Evolutionary conservation across 2,329 filamentous ascomycete species (phyloP), one percentile per base, ranked within the genome.

Genomic region (Ophiocordyceps camponoti-leonardi): DNA sequence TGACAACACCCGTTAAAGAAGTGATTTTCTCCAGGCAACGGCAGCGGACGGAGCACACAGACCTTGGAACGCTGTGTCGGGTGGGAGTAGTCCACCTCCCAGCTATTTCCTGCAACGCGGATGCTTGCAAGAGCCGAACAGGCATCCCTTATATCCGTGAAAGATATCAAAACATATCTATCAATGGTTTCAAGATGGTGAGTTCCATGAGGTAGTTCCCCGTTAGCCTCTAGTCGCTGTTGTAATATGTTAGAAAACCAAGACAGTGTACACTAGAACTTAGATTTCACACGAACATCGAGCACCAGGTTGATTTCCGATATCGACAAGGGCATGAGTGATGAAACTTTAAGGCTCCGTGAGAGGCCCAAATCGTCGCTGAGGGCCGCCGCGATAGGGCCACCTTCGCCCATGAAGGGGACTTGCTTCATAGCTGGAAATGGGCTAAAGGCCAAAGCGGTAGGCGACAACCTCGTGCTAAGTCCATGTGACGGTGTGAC

Each of bases 381-480:
- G n/a, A 73, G 56, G 10, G 53, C 55, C 1, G 56, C 50, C 1
- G 64, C 58, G 6, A 66, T 49, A 20, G 54, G 57, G 7, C 52
- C 53, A 10, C 45, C 50, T 19, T 54, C 54, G 30, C 50, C 50
- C 20, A 47, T 20, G 6, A 54, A 46, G 7, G 53, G 49, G 2
- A 53, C 46, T 1, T 51, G 48, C 1, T 48, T 48, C 2, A 44
- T 42, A 5, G 53, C 46, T 4, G 46, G 37, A 31, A 55, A 54
- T 1, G 80, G 80, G 16, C 69, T 73, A 52, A 84, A 84, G 1
- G 68, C 56, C 1, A 72, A 74, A 1, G 79, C 79, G 7, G 73
- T 80, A 1, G 81, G 76, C 4, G 79, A 83, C 20, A 85, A 62
- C 50, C 75, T 72, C 8, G 54, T 58, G 6, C 43, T 61, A 48